phyloP scores from a whole-genome alignment of 371 early-diverging fungal species.

The Mortierella polycephala region DNA sequence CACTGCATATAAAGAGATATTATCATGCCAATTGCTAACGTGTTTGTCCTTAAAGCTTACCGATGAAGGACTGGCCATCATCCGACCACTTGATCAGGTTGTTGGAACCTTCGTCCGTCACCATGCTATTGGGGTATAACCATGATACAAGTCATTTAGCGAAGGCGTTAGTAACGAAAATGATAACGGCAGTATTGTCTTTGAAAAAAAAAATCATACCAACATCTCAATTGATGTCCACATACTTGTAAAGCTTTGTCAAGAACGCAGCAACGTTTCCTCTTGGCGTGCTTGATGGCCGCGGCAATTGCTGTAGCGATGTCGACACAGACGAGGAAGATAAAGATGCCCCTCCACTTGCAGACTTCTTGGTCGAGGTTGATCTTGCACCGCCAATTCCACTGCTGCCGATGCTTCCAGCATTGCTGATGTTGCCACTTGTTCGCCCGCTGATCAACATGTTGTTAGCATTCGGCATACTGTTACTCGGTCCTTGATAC shows the following conservation, averaged over 20 bases:
- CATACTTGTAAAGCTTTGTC: constrained; percentile 86
- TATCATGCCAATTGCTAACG: not conserved
- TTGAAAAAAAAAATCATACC: too few relatives aligned
- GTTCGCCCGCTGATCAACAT: constrained; percentile 36
- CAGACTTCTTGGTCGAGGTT: not conserved
- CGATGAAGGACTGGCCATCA: constrained; percentile 79
- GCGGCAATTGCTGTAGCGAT: constrained; percentile 29
- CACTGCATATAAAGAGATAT: too few relatives aligned
- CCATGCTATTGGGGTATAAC: constrained; percentile 62
- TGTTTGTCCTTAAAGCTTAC: constrained; percentile 29
- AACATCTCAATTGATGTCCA: not conserved
- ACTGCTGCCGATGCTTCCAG: not conserved
- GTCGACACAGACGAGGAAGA: too few relatives aligned
- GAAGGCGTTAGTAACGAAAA: too few relatives aligned
- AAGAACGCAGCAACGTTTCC: constrained; percentile 88
- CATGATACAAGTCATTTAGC: too few relatives aligned
- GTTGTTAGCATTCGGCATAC: constrained; percentile 30
- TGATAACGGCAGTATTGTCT: too few relatives aligned
- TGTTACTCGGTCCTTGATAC: constrained; percentile 10
- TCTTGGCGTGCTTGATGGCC: constrained; percentile 26
- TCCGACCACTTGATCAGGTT: constrained; percentile 83
- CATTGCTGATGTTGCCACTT: too few relatives aligned
- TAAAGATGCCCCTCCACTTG: too few relatives aligned
- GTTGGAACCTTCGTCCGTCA: constrained; percentile 74
- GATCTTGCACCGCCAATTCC: not conserved